Evolutionary conservation across 2,329 filamentous ascomycete genomes (phyloP), one percentile per base, ranked within the genome.

Genomic region (Endocalyx cinctus): DNA sequence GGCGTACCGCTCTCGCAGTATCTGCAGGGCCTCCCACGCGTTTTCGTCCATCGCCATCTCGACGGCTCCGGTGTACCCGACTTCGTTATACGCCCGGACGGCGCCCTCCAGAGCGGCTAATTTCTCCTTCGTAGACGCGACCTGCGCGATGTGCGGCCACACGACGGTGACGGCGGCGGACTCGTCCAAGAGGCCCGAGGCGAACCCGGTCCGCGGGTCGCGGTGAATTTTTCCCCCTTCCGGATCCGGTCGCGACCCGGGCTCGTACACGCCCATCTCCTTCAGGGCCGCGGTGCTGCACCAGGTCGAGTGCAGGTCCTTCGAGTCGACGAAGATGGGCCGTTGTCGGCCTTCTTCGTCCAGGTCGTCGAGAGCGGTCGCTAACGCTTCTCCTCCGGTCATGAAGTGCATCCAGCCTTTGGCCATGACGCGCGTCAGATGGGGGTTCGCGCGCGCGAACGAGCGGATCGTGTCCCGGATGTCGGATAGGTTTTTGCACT

Each of bases 41-140:
- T 66, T 69, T 34, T 75, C 69, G 43, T 78, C 71, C 70, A 77
- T 73, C 4, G 72, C 72, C 72, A 78, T 76, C 38, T 78, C 73
- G 8, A 77, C 58, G 25, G 72, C 51, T 2, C 72, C 71, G 2
- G 74, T 77, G 45, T 72, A 74, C 4, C 73, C 73, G 1, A 61
- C 61, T 2, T 59, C 55, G 38, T 64, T 66, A 43, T 75, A 77
- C 8, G 67, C 65, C 1, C 55, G 42, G 17, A 77, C 60, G 1
- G 70, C 73, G 1, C 59, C 62, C 28, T 49, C 51, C 17, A 77
- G 50, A 2, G 70, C 65, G 4, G 54, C 58, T 10, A 64, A 51
- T 33, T 73, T 67, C 42, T 75, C 70, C 13, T 66, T 62, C 39
- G 70, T 57, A 5, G 63, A 60, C 1, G 70, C 62, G 4, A 70